Evolutionary conservation across 371 early-diverging fungal genomes (phyloP).

Genomic region (Batkoa obscura): DNA sequence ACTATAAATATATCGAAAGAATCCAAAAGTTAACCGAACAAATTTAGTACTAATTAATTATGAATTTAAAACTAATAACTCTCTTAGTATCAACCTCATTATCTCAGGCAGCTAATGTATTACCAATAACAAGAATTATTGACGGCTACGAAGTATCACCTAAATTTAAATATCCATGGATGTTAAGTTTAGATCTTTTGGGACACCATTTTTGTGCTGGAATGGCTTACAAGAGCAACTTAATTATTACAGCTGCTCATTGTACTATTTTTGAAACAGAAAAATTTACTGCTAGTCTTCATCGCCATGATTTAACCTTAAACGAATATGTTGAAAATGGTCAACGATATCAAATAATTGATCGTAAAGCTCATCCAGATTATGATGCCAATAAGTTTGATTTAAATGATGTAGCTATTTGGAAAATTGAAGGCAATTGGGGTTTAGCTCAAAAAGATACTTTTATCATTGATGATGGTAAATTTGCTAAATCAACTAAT

Average conservation of each 20-base stretch:
- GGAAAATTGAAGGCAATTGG: not conserved
- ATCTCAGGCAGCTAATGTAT: no score
- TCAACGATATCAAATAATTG: not conserved
- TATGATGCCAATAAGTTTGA: not conserved
- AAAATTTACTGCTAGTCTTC: not conserved
- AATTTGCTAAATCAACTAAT: not conserved
- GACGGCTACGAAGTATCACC: conserved; percentile 4
- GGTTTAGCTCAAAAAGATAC: not conserved
- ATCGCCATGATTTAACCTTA: conserved; percentile 1
- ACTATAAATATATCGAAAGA: no score
- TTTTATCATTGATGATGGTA: not conserved
- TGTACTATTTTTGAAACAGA: not conserved
- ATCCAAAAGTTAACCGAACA: no score
- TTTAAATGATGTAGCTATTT: conserved; percentile 2
- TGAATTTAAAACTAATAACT: no score
- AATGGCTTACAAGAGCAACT: not conserved
- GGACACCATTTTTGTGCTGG: not conserved
- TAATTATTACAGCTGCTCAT: conserved; percentile 3
- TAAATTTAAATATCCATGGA: not conserved
- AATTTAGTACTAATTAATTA: no score
- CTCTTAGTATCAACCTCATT: no score
- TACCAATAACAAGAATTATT: no score
- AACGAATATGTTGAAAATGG: not conserved
- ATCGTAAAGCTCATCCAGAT: not conserved
- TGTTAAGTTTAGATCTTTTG: not conserved